These are phyloP conservation scores for Groenewaldozyma auringiensis DNA, from an alignment of 1,139 yeast genomes.

Conservation along the genomic window DNA sequence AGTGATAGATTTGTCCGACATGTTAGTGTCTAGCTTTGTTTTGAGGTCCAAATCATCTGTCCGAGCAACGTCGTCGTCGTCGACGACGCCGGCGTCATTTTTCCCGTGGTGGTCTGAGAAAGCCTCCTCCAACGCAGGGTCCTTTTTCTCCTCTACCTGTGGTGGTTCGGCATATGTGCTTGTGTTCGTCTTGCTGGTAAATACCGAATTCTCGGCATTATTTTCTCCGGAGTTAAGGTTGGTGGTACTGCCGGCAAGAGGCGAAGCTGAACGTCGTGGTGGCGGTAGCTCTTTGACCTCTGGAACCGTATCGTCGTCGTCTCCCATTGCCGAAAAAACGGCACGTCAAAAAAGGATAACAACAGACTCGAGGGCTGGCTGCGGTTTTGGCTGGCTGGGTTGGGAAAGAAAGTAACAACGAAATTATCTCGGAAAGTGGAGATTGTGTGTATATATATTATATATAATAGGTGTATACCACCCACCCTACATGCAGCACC, in stretches of 20 bases:
- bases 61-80: not conserved
- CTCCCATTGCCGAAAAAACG: not conserved
- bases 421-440: no score
- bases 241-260: not conserved
- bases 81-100: not conserved
- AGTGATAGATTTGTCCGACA: conserved; percentile 4
- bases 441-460: no score
- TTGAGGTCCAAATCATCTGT: not conserved
- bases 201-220: not conserved
- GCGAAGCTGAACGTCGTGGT: not conserved
- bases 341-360: no score
- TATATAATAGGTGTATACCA: no score
- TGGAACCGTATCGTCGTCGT: not conserved
- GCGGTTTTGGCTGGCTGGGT: no score
- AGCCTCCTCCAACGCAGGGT: no score
- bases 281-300: not conserved
- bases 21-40: conserved; percentile 2
- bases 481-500: no score
- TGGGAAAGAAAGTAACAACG: no score
- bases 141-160: no score
- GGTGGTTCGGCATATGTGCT: no score
- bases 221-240: not conserved
- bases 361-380: no score
- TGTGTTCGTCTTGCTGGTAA: not conserved
- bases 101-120: not conserved